Percentiles rank a stretch among this genome's conserved stretches.
phyloP scores from a whole-genome alignment of 345 rosid species.

The Odontarrhena argentea region DNA sequence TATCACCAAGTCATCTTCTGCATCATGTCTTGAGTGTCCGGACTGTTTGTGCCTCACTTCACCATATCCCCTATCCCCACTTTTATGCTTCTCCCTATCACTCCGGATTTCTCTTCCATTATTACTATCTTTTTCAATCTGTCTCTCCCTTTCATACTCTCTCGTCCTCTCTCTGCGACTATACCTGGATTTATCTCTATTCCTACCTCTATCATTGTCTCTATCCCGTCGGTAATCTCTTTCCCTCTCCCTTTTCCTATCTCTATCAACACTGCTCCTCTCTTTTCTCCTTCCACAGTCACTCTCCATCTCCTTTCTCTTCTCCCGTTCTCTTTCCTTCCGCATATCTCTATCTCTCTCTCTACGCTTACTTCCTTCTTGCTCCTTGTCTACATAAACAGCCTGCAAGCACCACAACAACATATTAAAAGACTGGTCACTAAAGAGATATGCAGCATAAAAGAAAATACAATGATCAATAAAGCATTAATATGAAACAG shows the following conservation, averaged over 20 bases:
- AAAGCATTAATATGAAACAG: constrained; percentile 15
- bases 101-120: constrained; percentile 44
- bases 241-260: constrained; percentile 46
- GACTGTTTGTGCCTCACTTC: constrained; percentile 41
- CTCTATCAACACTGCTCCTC: constrained; percentile 43
- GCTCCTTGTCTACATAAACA: constrained; percentile 27
- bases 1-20: constrained; percentile 34
- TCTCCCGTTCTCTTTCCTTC: constrained; percentile 43
- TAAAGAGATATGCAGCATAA: neutral
- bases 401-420: constrained; percentile 41
- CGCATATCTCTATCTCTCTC: constrained; percentile 21
- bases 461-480: neutral
- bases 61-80: constrained; percentile 29
- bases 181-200: constrained; percentile 39
- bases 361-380: constrained; percentile 41
- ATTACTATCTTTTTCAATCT: constrained; percentile 46
- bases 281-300: constrained; percentile 40
- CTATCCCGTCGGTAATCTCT: constrained; percentile 15
- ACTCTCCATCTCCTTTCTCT: constrained; percentile 44
- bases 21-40: constrained; percentile 43
- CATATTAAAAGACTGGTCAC: constrained; percentile 20
- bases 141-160: constrained; percentile 43
- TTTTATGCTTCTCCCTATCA: constrained; percentile 36
- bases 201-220: constrained; percentile 42
- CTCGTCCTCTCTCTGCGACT: constrained; percentile 32